A percentile compares a stretch with the other conserved stretches of the same genome.
Conservation (phyloP, 495 filamentous ascomycete genomes). For the Neurospora africana region DNA sequence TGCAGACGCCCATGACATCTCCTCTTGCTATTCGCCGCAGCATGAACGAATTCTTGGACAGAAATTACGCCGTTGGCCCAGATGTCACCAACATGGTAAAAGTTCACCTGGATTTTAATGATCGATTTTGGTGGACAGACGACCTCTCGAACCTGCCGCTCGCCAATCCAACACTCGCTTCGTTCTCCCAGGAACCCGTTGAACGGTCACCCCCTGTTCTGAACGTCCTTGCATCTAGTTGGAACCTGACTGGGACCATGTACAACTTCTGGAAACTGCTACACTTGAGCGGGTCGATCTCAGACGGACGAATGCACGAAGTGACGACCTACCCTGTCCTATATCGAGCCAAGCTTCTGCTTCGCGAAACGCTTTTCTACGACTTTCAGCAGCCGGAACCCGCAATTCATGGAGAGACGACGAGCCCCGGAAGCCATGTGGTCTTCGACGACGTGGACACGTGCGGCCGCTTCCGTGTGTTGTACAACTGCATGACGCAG, state of each 20-base stretch:
- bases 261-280: constrained; percentile 39
- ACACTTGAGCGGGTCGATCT: constrained; percentile 31
- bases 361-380: constrained; percentile 39
- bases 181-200: constrained; percentile 28
- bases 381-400: constrained; percentile 38
- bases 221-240: constrained; percentile 34
- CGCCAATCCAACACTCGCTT: constrained; percentile 30
- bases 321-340: constrained; percentile 31
- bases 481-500: constrained; percentile 37
- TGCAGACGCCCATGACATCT: constrained; percentile 39
- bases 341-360: constrained; percentile 37
- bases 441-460: constrained; percentile 34
- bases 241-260: constrained; percentile 32
- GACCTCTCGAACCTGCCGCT: constrained; percentile 35
- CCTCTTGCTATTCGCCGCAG: constrained; percentile 37
- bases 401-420: constrained; percentile 32
- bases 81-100: constrained; percentile 31
- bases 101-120: constrained; percentile 34
- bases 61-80: constrained; percentile 28
- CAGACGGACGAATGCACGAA: constrained; percentile 30
- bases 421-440: constrained; percentile 22
- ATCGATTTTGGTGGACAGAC: constrained; percentile 43
- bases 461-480: constrained; percentile 32
- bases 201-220: constrained; percentile 34
- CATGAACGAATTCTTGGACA: constrained; percentile 40